Evolutionary conservation across 176 grass and related monocot species (phyloP).

Genomic region (Neostapfia colusana): DNA sequence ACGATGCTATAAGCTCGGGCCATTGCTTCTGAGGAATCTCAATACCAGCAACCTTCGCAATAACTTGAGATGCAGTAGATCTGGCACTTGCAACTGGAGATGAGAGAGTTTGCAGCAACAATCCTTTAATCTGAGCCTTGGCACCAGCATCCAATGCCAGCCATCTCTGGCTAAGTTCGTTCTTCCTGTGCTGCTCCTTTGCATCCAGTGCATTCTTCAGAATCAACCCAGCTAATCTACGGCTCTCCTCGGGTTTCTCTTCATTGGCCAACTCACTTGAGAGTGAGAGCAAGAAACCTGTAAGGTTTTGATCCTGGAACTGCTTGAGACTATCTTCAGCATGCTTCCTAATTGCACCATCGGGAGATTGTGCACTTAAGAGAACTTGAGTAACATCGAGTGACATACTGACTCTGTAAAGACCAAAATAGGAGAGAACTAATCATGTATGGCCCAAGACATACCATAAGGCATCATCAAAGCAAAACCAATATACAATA

Average conservation of each 20-base stretch:
- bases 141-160: slow-evolving; percentile 57
- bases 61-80: slow-evolving; percentile 82
- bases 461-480: neutral
- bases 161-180: slow-evolving; percentile 79
- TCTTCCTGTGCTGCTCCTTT: slow-evolving; percentile 82
- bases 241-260: slow-evolving; percentile 73
- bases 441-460: neutral
- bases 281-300: slow-evolving; percentile 66
- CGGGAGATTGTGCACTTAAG: slow-evolving; percentile 67
- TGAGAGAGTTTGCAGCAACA: slow-evolving; percentile 65
- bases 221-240: slow-evolving; percentile 73
- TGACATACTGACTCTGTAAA: slow-evolving; percentile 61
- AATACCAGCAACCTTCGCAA: slow-evolving; percentile 80
- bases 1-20: slow-evolving; percentile 68
- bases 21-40: slow-evolving; percentile 82
- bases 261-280: slow-evolving; percentile 66
- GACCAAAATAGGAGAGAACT: slow-evolving; percentile 11
- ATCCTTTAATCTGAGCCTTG: slow-evolving; percentile 70
- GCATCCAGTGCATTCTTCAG: slow-evolving; percentile 83
- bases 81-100: slow-evolving; percentile 75
- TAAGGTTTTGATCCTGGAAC: slow-evolving; percentile 84
- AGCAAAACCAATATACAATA: neutral
- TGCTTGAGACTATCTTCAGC: slow-evolving; percentile 87
- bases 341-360: slow-evolving; percentile 57
- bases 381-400: slow-evolving; percentile 82